Base-by-base conservation (phyloP, 495 filamentous ascomycete genomes). In the Hamigera avellanea region DNA sequence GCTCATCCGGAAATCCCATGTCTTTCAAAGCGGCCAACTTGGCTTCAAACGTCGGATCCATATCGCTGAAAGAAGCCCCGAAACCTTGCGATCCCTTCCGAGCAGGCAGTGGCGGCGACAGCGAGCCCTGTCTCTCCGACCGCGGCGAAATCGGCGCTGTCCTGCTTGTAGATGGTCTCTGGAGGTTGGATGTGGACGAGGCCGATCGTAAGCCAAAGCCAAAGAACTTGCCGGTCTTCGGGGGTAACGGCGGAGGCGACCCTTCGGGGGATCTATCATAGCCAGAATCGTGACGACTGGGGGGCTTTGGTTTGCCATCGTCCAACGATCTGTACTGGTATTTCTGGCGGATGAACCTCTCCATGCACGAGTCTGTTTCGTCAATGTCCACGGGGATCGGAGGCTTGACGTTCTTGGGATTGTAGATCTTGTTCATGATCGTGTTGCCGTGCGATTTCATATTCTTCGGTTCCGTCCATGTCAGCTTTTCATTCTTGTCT, bases 371-470 rank as follows among this genome's bases (percentile, higher is more conserved):
- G 48, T 96, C 93, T 33, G 83, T 77, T 61, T 95, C 86, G 59
- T 98, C 93, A 26, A 76, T 73, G 54, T 93, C 91, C 41, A 91
- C 67, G 0, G 93, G 89, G 14, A 93, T 74, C 4, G 83, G 70
- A 2, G 89, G 80, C 43, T 79, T 83, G 40, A 77, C 72, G 53
- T 84, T 82, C 39, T 80, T 71, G 15, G 93, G 83, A 50, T 98
- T 98, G 62, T 80, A 94, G 35, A 73, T 73, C 54, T 79, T 77
- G 66, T 96, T 98, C 37, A 84, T 88, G 28, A 76, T 68, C 4
- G 61, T 58, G 56, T 98, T 98, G 47, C 91, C 91, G 42, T 84
- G 80, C 41, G 80, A 76, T 61, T 81, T 87, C 89, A 98, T 96
- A 49, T 72, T 86, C 86, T 98, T 36, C 28, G n/a, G 10, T 26